phyloP scores from a whole-genome alignment of 495 filamentous ascomycete genomes.

The Immersiella caudata region DNA sequence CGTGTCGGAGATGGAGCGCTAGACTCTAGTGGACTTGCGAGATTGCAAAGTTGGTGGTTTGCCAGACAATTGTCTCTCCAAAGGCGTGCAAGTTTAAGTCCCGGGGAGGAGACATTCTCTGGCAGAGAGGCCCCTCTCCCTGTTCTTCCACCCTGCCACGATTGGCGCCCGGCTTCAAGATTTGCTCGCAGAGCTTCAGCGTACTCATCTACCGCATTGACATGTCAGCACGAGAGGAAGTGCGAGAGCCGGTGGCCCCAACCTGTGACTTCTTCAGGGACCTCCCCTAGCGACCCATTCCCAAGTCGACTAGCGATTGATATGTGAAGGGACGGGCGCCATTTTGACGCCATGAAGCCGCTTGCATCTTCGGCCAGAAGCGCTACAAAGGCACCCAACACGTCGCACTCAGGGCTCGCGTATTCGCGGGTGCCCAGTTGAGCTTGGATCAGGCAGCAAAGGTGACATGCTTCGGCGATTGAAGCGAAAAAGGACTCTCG shows the following conservation, averaged over 20 bases:
- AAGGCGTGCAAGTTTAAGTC: neutral
- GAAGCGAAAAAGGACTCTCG: neutral
- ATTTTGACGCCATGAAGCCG: neutral
- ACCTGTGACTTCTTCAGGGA: neutral
- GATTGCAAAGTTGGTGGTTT: neutral
- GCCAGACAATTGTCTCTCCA: neutral
- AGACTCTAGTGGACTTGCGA: neutral
- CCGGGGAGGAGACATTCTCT: neutral
- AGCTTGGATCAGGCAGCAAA: constrained; percentile 1
- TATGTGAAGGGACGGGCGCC: neutral
- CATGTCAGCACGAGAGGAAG: neutral
- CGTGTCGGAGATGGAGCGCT: constrained; percentile 15
- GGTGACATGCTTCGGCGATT: neutral
- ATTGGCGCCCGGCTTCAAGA: neutral
- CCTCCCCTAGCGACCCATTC: neutral
- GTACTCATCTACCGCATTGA: neutral
- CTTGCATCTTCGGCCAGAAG: neutral
- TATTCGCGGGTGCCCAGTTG: neutral
- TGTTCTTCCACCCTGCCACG: neutral
- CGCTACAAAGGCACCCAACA: neutral
- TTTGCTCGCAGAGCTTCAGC: neutral
- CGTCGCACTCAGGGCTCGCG: neutral
- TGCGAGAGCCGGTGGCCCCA: neutral
- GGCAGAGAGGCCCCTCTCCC: neutral
- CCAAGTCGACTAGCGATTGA: neutral